A percentile compares a stretch with the other conserved stretches of the same genome.
phyloP scores from a whole-genome alignment of 2,329 filamentous ascomycete genomes.

The Mollisiaceae sp. region DNA sequence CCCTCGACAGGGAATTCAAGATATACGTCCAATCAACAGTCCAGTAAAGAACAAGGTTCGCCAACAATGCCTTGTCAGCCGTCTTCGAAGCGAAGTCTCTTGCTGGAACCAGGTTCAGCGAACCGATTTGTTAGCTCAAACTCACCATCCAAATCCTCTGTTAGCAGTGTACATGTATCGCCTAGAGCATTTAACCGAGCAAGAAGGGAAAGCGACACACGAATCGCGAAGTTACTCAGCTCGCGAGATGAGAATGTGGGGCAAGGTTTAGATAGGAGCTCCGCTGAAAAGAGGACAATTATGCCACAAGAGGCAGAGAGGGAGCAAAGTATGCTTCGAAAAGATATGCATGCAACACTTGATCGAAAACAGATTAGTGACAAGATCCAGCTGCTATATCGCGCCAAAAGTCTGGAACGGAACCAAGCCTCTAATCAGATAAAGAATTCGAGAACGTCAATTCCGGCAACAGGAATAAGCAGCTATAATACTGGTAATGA shows the following conservation, averaged over 20 bases:
- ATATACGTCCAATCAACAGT: neutral
- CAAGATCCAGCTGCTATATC: constrained; percentile 36
- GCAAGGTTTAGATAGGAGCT: neutral
- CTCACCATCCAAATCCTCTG: constrained; percentile 16
- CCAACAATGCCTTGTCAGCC: constrained; percentile 14
- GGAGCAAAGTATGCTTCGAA: neutral
- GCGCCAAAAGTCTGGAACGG: constrained; percentile 31
- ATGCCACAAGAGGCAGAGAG: neutral
- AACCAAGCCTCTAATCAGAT: constrained; percentile 13
- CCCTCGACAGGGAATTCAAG: constrained; percentile 19
- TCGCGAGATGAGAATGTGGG: neutral
- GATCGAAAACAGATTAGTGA: constrained; percentile 28
- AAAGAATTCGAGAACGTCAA: neutral
- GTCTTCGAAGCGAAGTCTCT: neutral
- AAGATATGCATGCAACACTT: neutral
- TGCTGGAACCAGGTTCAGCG: neutral
- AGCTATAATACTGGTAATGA: neutral
- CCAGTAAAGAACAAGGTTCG: neutral
- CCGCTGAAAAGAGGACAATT: constrained; percentile 14
- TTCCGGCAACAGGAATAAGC: neutral
- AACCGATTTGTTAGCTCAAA: constrained; percentile 5
- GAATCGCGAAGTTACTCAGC: neutral
- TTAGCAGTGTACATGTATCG: constrained; percentile 6
- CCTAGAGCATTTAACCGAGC: neutral
- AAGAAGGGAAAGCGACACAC: neutral